Percentiles rank a stretch among this genome's conserved stretches.
Evolutionary conservation across 2,329 filamentous ascomycete genomes (phyloP).

Genomic region (Lasiodiplodia citricola): DNA sequence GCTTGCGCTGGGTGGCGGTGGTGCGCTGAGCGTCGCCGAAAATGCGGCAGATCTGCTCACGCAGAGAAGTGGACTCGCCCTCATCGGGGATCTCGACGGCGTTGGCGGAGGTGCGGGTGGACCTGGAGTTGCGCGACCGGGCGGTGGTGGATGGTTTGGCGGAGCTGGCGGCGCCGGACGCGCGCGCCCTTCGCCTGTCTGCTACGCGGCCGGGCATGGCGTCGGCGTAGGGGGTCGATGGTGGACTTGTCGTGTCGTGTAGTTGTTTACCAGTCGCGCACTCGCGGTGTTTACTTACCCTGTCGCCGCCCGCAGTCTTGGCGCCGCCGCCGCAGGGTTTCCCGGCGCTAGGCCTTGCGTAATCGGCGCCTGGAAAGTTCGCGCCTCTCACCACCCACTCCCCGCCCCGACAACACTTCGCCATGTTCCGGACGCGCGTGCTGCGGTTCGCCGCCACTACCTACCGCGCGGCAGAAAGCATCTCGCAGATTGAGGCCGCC

Average conservation of each 20-base stretch:
- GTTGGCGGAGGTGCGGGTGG: conserved; percentile 47
- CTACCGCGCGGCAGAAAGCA: conserved; percentile 53
- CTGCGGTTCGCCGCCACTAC: conserved; percentile 71
- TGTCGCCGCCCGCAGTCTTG: not conserved
- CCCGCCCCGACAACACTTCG: conserved; percentile 28
- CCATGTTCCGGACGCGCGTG: conserved; percentile 73
- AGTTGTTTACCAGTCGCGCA: conserved; percentile 24
- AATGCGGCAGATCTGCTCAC: conserved; percentile 69
- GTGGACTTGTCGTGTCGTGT: conserved; percentile 28
- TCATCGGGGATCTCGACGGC: conserved; percentile 69
- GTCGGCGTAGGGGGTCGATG: conserved; percentile 22
- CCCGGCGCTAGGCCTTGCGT: conserved; percentile 14
- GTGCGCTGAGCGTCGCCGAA: conserved; percentile 76
- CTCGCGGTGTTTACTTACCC: conserved; percentile 14
- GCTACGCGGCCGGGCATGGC: conserved; percentile 56
- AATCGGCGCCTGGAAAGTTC: conserved; percentile 27
- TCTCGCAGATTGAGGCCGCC: conserved; percentile 53
- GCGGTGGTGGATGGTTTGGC: conserved; percentile 49
- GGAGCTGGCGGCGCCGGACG: conserved; percentile 43
- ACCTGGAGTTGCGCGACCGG: conserved; percentile 48
- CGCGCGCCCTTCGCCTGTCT: conserved; percentile 43
- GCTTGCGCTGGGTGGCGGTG: conserved; percentile 86
- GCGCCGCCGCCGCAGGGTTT: not conserved
- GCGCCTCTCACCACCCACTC: not conserved
- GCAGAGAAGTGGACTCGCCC: conserved; percentile 70